Base-by-base conservation (phyloP, 139 green algal species). In the Coelastrella sp. region DNA sequence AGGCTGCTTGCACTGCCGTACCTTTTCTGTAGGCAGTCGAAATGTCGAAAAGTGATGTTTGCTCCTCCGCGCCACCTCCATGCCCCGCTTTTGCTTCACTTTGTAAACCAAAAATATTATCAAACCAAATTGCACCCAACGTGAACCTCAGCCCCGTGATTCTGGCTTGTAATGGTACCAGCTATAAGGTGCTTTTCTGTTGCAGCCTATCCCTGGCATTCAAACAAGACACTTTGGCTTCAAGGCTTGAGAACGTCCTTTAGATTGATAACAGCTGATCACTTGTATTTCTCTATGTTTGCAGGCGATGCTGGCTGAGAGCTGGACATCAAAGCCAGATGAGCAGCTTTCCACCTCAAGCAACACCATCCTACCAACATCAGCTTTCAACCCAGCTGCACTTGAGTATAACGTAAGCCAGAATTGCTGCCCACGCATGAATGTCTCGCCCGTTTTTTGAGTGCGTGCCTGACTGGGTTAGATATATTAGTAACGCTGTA, bases 251-350 rank as follows among this genome's bases (percentile, higher is more conserved):
- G 35, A 3, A 5, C 35, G 1, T 49, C 35, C 3, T 49, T 49
- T 49, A 49, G 35, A 3, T 49, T 49, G 35, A 49, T 49, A 49
- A 49, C 35, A 49, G 35, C 35, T 49, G 3, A 49, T 5, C 35
- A 49, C 35, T 1, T 49, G 35, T 49, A 3, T 49, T 3, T 49
- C n/a, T 49, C 35, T 49, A 49, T 3, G 22, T 20, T 86, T 86
- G 81, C 82, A 87, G 82, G 61, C 72, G 22, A 84, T 90, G 85
- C 73, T 90, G 9, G 6, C 72, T 25, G 85, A 84, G 17, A 90
- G 25, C 58, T 90, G 85, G 85, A 14, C 24, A 3, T 49, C 68
- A 7, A 74, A 17, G 61, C 11, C 70, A 84, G 85, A 27, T 58
- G 20, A 82, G 68, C 17, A 27, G 73, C 70, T 27, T 24, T 17